A percentile compares a stretch with the other conserved stretches of the same genome.
phyloP scores from a whole-genome alignment of 177 flowering plant species.

The Vitis hybrid region DNA sequence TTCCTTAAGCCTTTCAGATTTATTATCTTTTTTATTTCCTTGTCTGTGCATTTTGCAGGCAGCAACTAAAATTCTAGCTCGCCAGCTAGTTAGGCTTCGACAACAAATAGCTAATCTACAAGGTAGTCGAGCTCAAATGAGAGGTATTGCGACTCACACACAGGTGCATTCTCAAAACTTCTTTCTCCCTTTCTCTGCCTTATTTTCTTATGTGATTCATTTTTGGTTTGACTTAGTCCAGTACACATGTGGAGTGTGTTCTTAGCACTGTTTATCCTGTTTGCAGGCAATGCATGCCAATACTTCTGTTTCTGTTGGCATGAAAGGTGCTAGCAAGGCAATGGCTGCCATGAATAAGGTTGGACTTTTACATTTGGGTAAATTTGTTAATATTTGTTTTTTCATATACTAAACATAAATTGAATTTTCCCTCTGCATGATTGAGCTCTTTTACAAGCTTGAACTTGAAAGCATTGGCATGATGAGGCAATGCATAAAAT shows the following conservation, averaged over 20 bases:
- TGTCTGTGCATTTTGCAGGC: constrained; percentile 21
- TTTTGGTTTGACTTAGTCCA: neutral
- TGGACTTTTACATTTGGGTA: neutral
- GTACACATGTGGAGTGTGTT: neutral
- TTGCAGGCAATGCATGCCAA: constrained; percentile 52
- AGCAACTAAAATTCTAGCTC: constrained; percentile 46
- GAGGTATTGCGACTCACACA: constrained; percentile 65
- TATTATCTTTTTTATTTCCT: neutral
- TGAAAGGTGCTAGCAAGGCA: constrained; percentile 49
- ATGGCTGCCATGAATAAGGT: constrained; percentile 56
- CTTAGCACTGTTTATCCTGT: constrained; percentile 11
- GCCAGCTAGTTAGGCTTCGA: constrained; percentile 56
- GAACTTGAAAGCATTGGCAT: neutral
- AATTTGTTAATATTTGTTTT: neutral
- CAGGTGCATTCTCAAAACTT: constrained; percentile 29
- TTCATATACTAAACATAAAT: neutral
- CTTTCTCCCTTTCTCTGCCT: constrained; percentile 2
- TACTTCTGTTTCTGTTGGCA: constrained; percentile 48
- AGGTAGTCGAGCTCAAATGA: constrained; percentile 67
- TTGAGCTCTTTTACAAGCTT: neutral
- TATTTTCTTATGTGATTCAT: neutral
- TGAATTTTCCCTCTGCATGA: neutral
- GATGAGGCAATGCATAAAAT: neutral
- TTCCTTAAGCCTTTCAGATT: neutral
- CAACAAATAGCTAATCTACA: constrained; percentile 63